phyloP scores from a whole-genome alignment of 129 eudicot genomes.

The Glebionis coronaria region DNA sequence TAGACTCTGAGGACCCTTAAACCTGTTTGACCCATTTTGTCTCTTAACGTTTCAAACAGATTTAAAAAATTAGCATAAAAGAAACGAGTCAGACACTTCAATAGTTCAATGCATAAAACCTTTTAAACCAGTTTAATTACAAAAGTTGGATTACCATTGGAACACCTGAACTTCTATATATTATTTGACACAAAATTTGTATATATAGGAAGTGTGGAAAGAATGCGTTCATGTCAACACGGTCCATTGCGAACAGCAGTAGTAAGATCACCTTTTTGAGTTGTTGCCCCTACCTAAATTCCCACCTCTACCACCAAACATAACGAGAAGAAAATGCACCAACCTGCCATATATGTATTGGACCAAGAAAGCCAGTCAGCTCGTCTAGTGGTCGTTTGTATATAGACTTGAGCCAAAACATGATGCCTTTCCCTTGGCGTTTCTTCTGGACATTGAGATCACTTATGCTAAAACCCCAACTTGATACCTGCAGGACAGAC shows the following conservation, averaged over 20 bases:
- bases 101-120: too few species aligned
- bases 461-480: conserved; percentile 78
- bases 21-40: too few species aligned
- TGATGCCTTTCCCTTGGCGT: conserved; percentile 43
- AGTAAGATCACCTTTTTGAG: neutral
- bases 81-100: too few species aligned
- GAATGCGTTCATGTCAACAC: conserved; percentile 5
- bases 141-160: neutral
- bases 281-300: neutral
- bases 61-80: neutral
- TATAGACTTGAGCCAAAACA: conserved; percentile 60
- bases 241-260: neutral
- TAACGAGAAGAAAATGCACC: conserved; percentile 27
- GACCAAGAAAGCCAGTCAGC: conserved; percentile 81
- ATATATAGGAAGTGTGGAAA: neutral
- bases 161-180: neutral
- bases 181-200: neutral
- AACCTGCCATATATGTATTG: conserved; percentile 98
- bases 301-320: conserved; percentile 10
- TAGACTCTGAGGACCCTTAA: too few species aligned
- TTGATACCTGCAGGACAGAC: conserved; percentile 75
- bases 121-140: too few species aligned
- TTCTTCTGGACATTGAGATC: conserved; percentile 64
- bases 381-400: conserved; percentile 44
- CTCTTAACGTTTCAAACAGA: too few species aligned